These are phyloP conservation scores for Boletellus sp. DNA, from an alignment of 1,284 basidiomycete species.

Conservation along the genomic window DNA sequence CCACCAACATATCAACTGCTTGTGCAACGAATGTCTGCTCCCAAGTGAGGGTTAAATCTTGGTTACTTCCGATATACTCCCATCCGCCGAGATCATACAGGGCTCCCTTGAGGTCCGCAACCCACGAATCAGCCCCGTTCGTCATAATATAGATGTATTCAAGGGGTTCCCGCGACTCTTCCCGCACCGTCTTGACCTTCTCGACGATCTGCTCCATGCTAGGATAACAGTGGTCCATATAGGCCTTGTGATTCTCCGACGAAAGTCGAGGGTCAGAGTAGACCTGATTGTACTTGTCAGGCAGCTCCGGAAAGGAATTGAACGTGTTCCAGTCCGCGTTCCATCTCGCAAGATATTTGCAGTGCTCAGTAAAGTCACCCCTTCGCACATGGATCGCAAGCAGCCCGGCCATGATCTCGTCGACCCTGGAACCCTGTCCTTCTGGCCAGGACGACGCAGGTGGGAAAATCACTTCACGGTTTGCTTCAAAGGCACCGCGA, in stretches of 20 bases:
- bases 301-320: conserved; percentile 38
- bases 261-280: conserved; percentile 24
- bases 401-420: conserved; percentile 30
- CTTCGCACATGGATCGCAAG: conserved; percentile 58
- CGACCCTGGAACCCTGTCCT: neutral
- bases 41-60: conserved; percentile 32
- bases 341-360: conserved; percentile 40
- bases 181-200: conserved; percentile 27
- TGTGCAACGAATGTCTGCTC: conserved; percentile 37
- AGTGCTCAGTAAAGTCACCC: conserved; percentile 55
- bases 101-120: conserved; percentile 39
- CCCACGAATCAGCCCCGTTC: conserved; percentile 43
- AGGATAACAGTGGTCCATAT: conserved; percentile 39
- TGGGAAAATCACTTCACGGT: conserved; percentile 32
- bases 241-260: conserved; percentile 25
- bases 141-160: conserved; percentile 48
- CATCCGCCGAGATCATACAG: conserved; percentile 33
- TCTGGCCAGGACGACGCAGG: conserved; percentile 5
- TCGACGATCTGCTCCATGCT: conserved; percentile 35
- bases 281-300: conserved; percentile 32
- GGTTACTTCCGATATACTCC: conserved; percentile 24
- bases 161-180: conserved; percentile 23
- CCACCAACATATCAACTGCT: conserved; percentile 42
- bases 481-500: conserved; percentile 33
- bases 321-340: conserved; percentile 38